phyloP scores from a whole-genome alignment of 495 filamentous ascomycete species.

The Tuber magnatum region DNA sequence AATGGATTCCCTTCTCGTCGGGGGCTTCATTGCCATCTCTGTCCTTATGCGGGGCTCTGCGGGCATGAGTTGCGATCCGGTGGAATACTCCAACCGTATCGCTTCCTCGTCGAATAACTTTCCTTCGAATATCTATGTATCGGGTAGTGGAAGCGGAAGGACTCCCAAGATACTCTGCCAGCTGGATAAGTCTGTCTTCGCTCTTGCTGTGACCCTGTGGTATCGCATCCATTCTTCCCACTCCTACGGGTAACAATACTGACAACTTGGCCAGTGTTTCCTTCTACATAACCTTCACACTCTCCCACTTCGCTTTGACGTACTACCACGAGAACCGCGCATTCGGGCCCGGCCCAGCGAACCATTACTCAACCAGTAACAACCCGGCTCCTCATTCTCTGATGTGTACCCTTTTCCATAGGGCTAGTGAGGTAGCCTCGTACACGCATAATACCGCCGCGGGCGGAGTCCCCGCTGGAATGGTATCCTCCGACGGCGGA shows the following conservation, averaged over 20 bases:
- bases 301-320: conserved; percentile 16
- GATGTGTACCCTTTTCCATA: conserved; percentile 13
- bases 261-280: conserved; percentile 8
- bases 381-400: conserved; percentile 11
- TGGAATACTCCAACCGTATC: conserved; percentile 6
- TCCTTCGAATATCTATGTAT: conserved; percentile 11
- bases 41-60: conserved; percentile 21
- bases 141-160: background rate
- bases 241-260: background rate
- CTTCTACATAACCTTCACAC: conserved; percentile 9
- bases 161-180: conserved; percentile 10
- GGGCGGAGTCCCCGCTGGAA: conserved; percentile 7
- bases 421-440: conserved; percentile 16
- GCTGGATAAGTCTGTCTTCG: conserved; percentile 11
- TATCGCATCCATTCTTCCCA: background rate
- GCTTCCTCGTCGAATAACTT: conserved; percentile 15
- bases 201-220: conserved; percentile 10
- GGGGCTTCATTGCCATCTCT: conserved; percentile 17
- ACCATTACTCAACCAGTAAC: conserved; percentile 9
- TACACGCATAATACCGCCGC: conserved; percentile 12
- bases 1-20: conserved; percentile 15
- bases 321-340: conserved; percentile 18
- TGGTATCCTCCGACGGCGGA: background rate
- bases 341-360: conserved; percentile 20
- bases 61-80: background rate